A percentile compares a stretch with the other conserved stretches of the same genome.
phyloP scores from a whole-genome alignment of 2,329 filamentous ascomycete genomes.

The Moelleriella libera region DNA sequence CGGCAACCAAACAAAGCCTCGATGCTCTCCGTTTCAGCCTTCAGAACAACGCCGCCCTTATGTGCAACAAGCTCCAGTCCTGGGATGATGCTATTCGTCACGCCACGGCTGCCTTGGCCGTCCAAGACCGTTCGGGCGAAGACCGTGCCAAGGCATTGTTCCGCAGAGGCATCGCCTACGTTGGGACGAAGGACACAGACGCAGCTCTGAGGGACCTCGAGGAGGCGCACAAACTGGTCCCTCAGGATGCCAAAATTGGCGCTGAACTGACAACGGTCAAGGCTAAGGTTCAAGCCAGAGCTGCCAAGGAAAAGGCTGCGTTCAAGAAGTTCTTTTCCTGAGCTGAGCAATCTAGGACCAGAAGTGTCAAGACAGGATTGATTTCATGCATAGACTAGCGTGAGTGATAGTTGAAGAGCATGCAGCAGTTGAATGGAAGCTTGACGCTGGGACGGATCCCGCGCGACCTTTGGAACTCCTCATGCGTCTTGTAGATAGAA shows the following conservation, averaged over 20 bases:
- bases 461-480: no score
- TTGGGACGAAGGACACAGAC: conserved; percentile 74
- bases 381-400: background rate
- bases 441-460: no score
- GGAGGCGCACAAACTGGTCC: conserved; percentile 60
- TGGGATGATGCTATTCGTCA: conserved; percentile 57
- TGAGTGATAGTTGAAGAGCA: background rate
- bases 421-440: no score
- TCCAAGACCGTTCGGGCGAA: conserved; percentile 48
- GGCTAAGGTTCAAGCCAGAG: conserved; percentile 56
- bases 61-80: conserved; percentile 65
- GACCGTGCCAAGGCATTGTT: conserved; percentile 86
- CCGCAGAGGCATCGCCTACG: conserved; percentile 62
- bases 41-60: conserved; percentile 76
- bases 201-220: conserved; percentile 61
- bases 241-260: conserved; percentile 58
- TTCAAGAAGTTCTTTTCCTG: conserved; percentile 81
- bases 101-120: conserved; percentile 61
- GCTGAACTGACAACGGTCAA: conserved; percentile 69
- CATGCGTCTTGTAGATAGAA: no score
- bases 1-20: conserved; percentile 52
- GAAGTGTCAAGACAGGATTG: background rate
- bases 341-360: background rate
- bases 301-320: conserved; percentile 80
- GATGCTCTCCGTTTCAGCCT: conserved; percentile 67